phyloP scores from a whole-genome alignment of 2,329 filamentous ascomycete species.

The Fusarium sp. region DNA sequence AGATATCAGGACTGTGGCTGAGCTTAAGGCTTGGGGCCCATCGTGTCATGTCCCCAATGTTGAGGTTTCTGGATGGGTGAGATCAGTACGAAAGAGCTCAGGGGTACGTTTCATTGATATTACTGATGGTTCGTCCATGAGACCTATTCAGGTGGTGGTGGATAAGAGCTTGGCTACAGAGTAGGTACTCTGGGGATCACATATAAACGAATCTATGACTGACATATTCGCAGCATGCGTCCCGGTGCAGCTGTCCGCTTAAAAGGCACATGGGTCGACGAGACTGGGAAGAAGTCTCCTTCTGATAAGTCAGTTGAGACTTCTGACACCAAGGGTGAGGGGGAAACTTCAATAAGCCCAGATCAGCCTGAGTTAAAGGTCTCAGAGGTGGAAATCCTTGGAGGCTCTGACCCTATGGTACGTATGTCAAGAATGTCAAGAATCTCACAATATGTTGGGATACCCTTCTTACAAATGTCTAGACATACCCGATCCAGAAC shows the following conservation, averaged over 20 bases:
- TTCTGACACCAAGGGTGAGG: neutral
- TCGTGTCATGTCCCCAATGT: constrained; percentile 59
- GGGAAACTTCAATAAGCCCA: constrained; percentile 4
- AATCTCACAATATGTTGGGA: neutral
- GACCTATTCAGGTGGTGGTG: constrained; percentile 83
- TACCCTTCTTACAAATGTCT: constrained; percentile 23
- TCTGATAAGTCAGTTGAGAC: neutral
- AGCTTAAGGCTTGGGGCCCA: constrained; percentile 65
- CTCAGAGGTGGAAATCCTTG: constrained; percentile 74
- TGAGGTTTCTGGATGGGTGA: constrained; percentile 80
- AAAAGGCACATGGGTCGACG: constrained; percentile 75
- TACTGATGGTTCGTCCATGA: constrained; percentile 85
- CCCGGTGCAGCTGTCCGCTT: constrained; percentile 84
- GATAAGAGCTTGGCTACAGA: constrained; percentile 76
- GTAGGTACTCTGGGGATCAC: constrained; percentile 61
- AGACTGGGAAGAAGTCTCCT: constrained; percentile 16
- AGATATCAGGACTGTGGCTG: constrained; percentile 61
- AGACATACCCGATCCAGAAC: constrained; percentile 95
- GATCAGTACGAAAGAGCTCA: constrained; percentile 89
- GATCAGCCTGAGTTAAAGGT: constrained; percentile 75
- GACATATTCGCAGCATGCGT: constrained; percentile 69
- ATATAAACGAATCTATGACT: constrained; percentile 44
- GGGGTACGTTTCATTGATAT: constrained; percentile 83
- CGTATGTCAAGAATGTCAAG: constrained; percentile 46
- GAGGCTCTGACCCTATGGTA: constrained; percentile 82